Percentiles rank a stretch among this genome's conserved stretches.
These are phyloP conservation scores for Coemansia reversa DNA, from an alignment of 192 early-diverging fungal genomes.

Conservation along the genomic window DNA sequence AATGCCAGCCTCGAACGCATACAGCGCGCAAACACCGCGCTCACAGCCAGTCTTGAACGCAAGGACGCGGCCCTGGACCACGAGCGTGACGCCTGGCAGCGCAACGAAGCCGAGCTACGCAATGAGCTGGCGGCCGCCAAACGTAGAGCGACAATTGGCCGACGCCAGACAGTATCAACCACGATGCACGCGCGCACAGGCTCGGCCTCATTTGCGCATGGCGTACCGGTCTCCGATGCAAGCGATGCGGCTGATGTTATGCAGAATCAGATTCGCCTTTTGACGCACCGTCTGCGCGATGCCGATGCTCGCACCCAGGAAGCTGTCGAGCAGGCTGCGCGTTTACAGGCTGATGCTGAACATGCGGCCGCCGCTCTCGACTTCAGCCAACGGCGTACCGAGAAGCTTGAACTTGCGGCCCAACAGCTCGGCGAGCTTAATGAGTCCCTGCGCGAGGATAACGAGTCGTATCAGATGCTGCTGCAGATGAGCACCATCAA, in stretches of 20 bases:
- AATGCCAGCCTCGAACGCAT: conserved; percentile 24
- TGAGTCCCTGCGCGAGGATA: conserved; percentile 72
- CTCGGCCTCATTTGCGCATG: not conserved
- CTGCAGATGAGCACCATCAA: conserved; percentile 79
- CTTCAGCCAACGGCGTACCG: conserved; percentile 20
- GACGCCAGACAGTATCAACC: conserved; percentile 50
- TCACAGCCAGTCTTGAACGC: conserved; percentile 17
- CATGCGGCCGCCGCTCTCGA: conserved; percentile 26
- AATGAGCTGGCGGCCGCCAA: conserved; percentile 42
- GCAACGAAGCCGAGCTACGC: conserved; percentile 34
- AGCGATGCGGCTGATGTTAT: not conserved
- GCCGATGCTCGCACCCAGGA: conserved; percentile 37
- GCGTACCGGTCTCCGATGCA: not conserved
- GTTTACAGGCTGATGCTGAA: conserved; percentile 28
- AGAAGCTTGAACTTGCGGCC: conserved; percentile 59
- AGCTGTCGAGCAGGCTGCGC: conserved; percentile 24
- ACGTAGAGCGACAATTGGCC: conserved; percentile 34
- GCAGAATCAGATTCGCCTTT: conserved; percentile 32
- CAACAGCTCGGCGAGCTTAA: conserved; percentile 66
- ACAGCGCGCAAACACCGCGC: conserved; percentile 26
- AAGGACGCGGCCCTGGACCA: conserved; percentile 29
- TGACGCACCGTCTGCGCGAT: conserved; percentile 35
- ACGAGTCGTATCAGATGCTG: conserved; percentile 77
- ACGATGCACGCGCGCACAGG: conserved; percentile 4
- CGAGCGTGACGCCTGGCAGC: conserved; percentile 48